Evolutionary conservation across 192 early-diverging fungal genomes (phyloP).

Genomic region (Lunasporangiospora selenospora): DNA sequence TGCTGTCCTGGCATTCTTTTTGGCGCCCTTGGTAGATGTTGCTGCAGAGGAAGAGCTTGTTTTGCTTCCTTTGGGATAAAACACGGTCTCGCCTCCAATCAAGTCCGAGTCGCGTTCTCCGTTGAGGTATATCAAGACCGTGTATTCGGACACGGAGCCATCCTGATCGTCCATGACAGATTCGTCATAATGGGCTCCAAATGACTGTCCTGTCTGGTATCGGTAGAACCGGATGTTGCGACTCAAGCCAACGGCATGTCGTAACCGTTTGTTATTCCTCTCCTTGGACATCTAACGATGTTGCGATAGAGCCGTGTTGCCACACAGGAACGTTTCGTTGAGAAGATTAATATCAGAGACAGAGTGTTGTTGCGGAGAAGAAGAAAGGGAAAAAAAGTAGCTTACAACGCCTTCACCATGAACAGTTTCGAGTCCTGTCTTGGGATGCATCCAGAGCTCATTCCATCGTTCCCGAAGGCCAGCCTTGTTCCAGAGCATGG

Average conservation of each 20-base stretch:
- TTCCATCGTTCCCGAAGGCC: conserved; percentile 37
- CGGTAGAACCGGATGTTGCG: conserved; percentile 67
- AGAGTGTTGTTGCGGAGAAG: no score
- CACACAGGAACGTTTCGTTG: no score
- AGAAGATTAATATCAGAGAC: no score
- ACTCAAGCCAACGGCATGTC: conserved; percentile 54
- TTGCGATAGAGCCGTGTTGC: no score
- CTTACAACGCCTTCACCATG: conserved; percentile 48
- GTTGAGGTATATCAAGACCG: conserved; percentile 65
- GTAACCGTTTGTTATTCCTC: conserved; percentile 20
- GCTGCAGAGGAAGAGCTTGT: neutral
- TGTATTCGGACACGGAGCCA: conserved; percentile 60
- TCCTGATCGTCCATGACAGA: conserved; percentile 55
- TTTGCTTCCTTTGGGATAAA: conserved; percentile 38
- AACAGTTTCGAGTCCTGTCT: conserved; percentile 43
- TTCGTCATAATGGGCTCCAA: conserved; percentile 69
- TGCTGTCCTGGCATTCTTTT: conserved; percentile 2
- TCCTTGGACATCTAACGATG: conserved; percentile 33
- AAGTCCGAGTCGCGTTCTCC: conserved; percentile 48
- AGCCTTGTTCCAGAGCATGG: conserved; percentile 53
- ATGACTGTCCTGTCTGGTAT: conserved; percentile 64
- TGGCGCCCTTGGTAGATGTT: neutral
- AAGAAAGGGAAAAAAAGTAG: no score
- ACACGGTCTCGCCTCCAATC: conserved; percentile 25
- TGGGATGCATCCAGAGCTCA: conserved; percentile 37